These are phyloP conservation scores for Aureobasidium zeae DNA, from an alignment of 2,329 filamentous ascomycete species.

Conservation along the genomic window DNA sequence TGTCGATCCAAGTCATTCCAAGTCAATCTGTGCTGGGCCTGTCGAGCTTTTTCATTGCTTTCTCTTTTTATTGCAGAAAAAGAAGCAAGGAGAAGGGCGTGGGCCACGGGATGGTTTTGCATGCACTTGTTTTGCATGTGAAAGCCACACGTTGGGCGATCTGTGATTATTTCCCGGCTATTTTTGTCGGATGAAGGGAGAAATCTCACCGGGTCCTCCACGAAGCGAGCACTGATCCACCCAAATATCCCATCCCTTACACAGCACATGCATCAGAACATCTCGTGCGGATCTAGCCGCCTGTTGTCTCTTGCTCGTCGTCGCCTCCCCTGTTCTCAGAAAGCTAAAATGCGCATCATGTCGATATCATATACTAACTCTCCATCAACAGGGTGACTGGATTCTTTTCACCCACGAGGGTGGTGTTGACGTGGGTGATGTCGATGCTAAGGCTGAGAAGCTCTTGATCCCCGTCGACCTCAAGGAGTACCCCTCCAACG, in stretches of 20 bases:
- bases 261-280: slow-evolving; percentile 17
- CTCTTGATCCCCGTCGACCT: slow-evolving; percentile 94
- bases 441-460: slow-evolving; percentile 98
- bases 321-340: background rate
- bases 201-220: slow-evolving; percentile 17
- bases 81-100: slow-evolving; percentile 8
- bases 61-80: slow-evolving; percentile 12
- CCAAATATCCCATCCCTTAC: slow-evolving; percentile 15
- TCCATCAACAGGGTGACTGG: slow-evolving; percentile 73
- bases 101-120: slow-evolving; percentile 4
- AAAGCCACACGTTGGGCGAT: slow-evolving; percentile 13
- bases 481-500: slow-evolving; percentile 87
- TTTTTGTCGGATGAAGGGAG: slow-evolving; percentile 18
- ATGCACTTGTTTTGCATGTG: slow-evolving; percentile 14
- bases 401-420: slow-evolving; percentile 99
- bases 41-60: slow-evolving; percentile 10
- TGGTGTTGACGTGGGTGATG: slow-evolving; percentile 98
- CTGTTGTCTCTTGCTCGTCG: slow-evolving; percentile 8
- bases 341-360: background rate
- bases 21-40: background rate
- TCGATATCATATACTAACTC: background rate
- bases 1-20: background rate
- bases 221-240: slow-evolving; percentile 14
- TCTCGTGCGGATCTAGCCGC: slow-evolving; percentile 16
- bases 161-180: slow-evolving; percentile 16